phyloP scores from a whole-genome alignment of 1,284 basidiomycete species.

The Cryptococcus maquisensis region DNA sequence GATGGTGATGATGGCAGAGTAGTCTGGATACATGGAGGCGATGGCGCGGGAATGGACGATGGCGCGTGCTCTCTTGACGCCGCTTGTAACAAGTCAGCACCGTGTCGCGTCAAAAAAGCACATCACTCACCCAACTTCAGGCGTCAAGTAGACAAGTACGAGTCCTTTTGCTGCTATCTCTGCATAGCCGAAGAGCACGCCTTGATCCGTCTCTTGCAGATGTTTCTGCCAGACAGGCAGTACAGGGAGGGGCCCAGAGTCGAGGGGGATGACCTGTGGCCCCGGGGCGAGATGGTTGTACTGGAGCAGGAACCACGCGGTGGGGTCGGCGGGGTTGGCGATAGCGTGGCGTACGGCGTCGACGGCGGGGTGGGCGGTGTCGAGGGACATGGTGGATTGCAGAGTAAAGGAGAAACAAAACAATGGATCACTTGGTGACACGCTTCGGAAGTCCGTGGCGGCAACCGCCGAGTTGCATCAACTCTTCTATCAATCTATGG shows the following conservation, averaged over 20 bases:
- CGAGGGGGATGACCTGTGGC: conserved; percentile 8
- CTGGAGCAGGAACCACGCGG: conserved; percentile 30
- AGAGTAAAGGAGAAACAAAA: too few species aligned
- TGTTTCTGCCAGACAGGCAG: conserved; percentile 14
- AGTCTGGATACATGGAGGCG: conserved; percentile 38
- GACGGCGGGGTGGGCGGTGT: conserved; percentile 33
- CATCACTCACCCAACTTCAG: conserved; percentile 31
- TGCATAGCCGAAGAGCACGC: conserved; percentile 28
- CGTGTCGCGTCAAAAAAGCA: neutral
- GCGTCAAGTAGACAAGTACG: conserved; percentile 22
- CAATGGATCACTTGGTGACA: too few species aligned
- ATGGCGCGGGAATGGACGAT: conserved; percentile 41
- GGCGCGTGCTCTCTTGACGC: conserved; percentile 33
- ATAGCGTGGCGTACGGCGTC: conserved; percentile 17
- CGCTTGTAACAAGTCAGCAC: conserved; percentile 7
- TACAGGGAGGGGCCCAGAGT: conserved; percentile 23
- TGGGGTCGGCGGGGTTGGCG: conserved; percentile 17
- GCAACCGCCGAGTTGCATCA: too few species aligned
- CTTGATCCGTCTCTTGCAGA: conserved; percentile 8
- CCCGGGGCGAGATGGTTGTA: neutral
- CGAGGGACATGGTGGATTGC: conserved; percentile 28
- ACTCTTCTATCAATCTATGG: neutral
- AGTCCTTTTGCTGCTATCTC: conserved; percentile 24
- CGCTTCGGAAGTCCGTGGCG: too few species aligned
- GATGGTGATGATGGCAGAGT: conserved; percentile 39